Evolutionary conservation across 495 filamentous ascomycete species (phyloP), one percentile per base, ranked within the genome.

Genomic region (Xylaria scruposa): DNA sequence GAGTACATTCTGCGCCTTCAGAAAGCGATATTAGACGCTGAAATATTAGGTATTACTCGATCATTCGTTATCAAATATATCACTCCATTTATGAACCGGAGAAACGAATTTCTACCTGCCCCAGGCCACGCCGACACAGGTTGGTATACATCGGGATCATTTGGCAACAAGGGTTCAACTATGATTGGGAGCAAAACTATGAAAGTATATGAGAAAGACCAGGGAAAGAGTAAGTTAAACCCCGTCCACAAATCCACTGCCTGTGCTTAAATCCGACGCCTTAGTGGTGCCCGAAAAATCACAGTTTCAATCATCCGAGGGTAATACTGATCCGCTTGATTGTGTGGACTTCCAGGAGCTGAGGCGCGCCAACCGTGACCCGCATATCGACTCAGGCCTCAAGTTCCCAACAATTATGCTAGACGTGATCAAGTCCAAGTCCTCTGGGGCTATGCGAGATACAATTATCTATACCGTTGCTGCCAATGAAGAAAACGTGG

Each of bases 1-100:
- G 91, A 93, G 81, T 94, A 93, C 78, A 81, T 93, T 46, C 76
- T 81, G 26, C 78, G 91, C 61, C 92, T 93, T 85, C 92, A 93
- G 76, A 82, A 81, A 70, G 91, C 88, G 10, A 86, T 93, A 74
- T 71, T 77, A 61, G 91, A 94, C 83, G 90, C 89, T 3, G 56
- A 60, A 38, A 38, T 60, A 8, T 60, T 60, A 26, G 56, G 56
- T 15, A 31, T 60, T 21, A 21, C 56, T 60, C 56, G 31, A n/a
- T 60, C 15, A 4, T 60, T 60, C 56, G 56, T 36, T 19, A 15
- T 9, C 31, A 60, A 60, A 60, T 60, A 60, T 17, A 31, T 60
- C 31, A 60, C 12, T 60, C 56, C 56, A 60, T 60, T 13, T 19
- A 6, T 60, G 2, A 31, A 60, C 1, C 6, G 38, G 31, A 60